phyloP scores from a whole-genome alignment of 2,329 filamentous ascomycete species.

The Didymella pomorum region DNA sequence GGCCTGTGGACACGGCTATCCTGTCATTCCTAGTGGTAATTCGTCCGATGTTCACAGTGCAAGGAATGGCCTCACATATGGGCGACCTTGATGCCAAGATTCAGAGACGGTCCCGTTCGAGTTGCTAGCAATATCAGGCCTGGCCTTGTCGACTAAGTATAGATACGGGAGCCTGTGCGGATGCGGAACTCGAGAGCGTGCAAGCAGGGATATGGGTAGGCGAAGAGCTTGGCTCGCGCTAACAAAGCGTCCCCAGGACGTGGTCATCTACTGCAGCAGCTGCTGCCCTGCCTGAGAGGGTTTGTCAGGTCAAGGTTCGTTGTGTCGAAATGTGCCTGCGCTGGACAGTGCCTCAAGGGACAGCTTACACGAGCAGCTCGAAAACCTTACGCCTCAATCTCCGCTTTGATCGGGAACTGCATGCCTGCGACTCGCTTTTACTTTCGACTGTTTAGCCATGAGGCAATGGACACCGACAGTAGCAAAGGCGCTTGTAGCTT shows the following conservation, averaged over 20 bases:
- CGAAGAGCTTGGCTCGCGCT: neutral
- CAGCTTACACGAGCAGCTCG: neutral
- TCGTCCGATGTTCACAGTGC: neutral
- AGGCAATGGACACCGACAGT: neutral
- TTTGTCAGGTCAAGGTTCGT: neutral
- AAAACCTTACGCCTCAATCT: neutral
- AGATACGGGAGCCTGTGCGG: neutral
- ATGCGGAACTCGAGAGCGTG: neutral
- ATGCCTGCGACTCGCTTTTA: neutral
- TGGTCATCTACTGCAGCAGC: neutral
- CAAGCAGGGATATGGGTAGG: neutral
- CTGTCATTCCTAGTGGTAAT: neutral
- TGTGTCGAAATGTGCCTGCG: neutral
- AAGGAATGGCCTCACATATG: neutral
- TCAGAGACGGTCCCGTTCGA: neutral
- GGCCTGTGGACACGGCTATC: neutral
- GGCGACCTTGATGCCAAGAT: neutral
- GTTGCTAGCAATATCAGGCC: neutral
- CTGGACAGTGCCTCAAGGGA: neutral
- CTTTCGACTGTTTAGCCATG: neutral
- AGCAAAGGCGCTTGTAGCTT: neutral
- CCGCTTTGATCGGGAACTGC: neutral
- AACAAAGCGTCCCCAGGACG: neutral
- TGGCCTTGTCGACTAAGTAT: slow-evolving; percentile 1
- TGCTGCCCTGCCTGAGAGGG: neutral